Evolutionary conservation across 2,329 filamentous ascomycete genomes (phyloP), one percentile per base, ranked within the genome.

Genomic region (Colletotrichum ledebouriae): DNA sequence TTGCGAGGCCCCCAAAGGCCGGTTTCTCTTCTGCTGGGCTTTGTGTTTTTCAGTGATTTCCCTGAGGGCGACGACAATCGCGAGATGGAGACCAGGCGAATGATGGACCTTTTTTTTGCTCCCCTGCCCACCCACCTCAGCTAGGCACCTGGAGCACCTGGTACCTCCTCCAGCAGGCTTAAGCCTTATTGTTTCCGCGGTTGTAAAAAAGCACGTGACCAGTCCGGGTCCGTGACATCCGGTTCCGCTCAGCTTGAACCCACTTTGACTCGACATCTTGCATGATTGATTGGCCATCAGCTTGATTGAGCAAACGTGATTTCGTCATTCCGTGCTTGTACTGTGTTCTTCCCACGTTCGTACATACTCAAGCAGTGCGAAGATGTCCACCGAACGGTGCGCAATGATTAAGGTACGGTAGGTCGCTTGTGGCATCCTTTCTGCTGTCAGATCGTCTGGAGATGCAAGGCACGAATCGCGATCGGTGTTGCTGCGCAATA

Each of bases 141-240:
- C 55, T 34, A 29, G 25, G 25, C 25, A 29, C 7, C 29, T 29
- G 29, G 29, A 29, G 29, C 29, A 29, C 29, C 29, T 7, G 50
- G 50, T 64, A 49, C 65, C 33, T 65, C 22, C 20, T 34, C 34
- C 29, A 52, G 34, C 46, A 50, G 46, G 37, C 52, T 52, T 67
- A 59, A 59, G 64, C 42, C 52, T 56, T 52, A 44, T 61, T 56
- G 42, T 13, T 52, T 55, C 42, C 42, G 37, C 34, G 29, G 29
- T 29, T 34, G 46, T 44, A 6, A 17, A 1, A 2, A 3, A 12
- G 50, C 66, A 69, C 66, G 66, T 69, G 66, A 69, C 25, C 76
- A 74, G 4, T 73, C 75, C 25, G 25, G 4, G 25, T 25, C 25
- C 25, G 25, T 5, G 25, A 4, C 25, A 25, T 25, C 25, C 25